Conservation (phyloP, 306 rosid species). For the Cyclanthera cordifolia region DNA sequence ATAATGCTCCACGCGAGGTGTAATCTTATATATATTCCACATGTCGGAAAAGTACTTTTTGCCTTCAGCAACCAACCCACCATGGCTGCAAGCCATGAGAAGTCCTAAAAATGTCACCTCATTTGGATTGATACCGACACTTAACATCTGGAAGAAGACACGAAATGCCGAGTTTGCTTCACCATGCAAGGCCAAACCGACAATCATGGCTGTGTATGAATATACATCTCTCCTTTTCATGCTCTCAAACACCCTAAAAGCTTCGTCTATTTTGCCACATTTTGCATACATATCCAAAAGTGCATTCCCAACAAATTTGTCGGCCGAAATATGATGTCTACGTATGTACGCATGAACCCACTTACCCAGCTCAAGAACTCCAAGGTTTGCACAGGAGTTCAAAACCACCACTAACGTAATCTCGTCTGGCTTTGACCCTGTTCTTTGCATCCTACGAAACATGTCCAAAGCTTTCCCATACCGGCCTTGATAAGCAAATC, state of each 20-base stretch:
- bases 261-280: constrained; percentile 32
- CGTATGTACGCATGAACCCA: constrained; percentile 33
- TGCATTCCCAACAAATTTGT: constrained; percentile 31
- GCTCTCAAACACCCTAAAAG: constrained; percentile 20
- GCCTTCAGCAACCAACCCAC: constrained; percentile 32
- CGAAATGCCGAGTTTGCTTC: constrained; percentile 22
- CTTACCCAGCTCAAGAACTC: constrained; percentile 30
- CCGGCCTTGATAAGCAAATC: constrained; percentile 25
- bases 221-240: constrained; percentile 29
- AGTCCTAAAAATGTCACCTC: constrained; percentile 35
- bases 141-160: constrained; percentile 24
- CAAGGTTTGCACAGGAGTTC: constrained; percentile 32
- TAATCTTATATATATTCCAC: constrained; percentile 21
- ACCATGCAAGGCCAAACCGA: constrained; percentile 35
- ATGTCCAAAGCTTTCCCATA: constrained; percentile 22
- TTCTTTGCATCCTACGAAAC: constrained; percentile 26
- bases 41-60: constrained; percentile 24
- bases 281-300: constrained; percentile 37
- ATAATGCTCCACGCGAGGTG: constrained; percentile 27
- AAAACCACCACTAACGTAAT: constrained; percentile 29
- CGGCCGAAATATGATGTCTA: constrained; percentile 20
- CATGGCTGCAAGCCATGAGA: constrained; percentile 34
- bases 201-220: constrained; percentile 28
- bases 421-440: constrained; percentile 25
- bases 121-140: constrained; percentile 21